These are phyloP conservation scores for Mycocentrospora acerina DNA, from an alignment of 2,329 filamentous ascomycete genomes.

Conservation along the genomic window DNA sequence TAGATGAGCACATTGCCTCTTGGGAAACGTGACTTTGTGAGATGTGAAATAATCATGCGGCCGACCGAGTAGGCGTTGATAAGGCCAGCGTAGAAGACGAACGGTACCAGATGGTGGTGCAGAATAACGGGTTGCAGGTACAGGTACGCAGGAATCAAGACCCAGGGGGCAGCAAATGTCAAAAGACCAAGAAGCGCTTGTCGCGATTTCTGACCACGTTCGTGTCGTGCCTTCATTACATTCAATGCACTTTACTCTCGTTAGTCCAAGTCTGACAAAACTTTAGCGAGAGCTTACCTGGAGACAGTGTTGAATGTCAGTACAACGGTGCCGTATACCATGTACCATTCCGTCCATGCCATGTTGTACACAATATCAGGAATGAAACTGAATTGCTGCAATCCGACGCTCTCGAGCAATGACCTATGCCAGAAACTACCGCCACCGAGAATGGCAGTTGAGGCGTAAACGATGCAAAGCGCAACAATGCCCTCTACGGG, in stretches of 20 bases:
- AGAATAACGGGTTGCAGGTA: constrained; percentile 83
- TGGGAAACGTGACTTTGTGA: constrained; percentile 84
- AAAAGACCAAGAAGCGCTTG: constrained; percentile 78
- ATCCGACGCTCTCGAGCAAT: constrained; percentile 69
- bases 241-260: constrained; percentile 63
- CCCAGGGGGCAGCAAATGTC: constrained; percentile 80
- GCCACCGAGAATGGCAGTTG: constrained; percentile 83
- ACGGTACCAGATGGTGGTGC: constrained; percentile 80
- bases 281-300: constrained; percentile 47
- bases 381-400: constrained; percentile 65
- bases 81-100: constrained; percentile 82
- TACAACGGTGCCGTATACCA: constrained; percentile 80
- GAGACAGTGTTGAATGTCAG: constrained; percentile 82
- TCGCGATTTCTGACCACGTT: constrained; percentile 69
- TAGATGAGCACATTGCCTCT: constrained; percentile 83
- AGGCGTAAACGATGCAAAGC: constrained; percentile 75
- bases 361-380: constrained; percentile 73
- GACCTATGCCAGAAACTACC: constrained; percentile 91
- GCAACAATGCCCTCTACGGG: constrained; percentile 93
- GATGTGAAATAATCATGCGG: constrained; percentile 91
- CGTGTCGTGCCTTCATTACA: constrained; percentile 78
- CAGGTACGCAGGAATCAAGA: constrained; percentile 74
- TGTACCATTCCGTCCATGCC: constrained; percentile 89
- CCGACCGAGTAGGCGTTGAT: constrained; percentile 95
- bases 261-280: constrained; percentile 6